Percentiles rank a stretch among this genome's conserved stretches.
Conservation (phyloP, 2,329 filamentous ascomycete genomes). For the Coniochaeta sp. region DNA sequence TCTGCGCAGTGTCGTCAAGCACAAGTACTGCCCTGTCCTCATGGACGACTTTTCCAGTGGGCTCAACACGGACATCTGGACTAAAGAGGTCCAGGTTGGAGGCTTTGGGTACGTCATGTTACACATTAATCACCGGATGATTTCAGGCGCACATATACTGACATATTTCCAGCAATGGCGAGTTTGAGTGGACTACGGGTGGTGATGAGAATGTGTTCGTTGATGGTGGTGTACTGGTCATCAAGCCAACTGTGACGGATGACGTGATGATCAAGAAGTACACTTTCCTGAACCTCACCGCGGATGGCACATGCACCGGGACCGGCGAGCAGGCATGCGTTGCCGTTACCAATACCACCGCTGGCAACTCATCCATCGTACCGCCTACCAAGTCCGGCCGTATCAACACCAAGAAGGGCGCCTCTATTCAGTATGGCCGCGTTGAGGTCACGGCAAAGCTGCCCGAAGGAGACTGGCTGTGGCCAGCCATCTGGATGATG, state of each 20-base stretch:
- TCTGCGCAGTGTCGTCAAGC: constrained; percentile 60
- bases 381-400: constrained; percentile 73
- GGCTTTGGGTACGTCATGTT: constrained; percentile 67
- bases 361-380: constrained; percentile 64
- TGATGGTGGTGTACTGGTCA: constrained; percentile 60
- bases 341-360: constrained; percentile 63
- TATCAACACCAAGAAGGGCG: constrained; percentile 66
- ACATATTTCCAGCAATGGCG: constrained; percentile 55
- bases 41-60: constrained; percentile 58
- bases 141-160: constrained; percentile 2
- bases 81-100: constrained; percentile 66
- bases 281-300: constrained; percentile 60
- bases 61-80: constrained; percentile 58
- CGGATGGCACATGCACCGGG: constrained; percentile 62
- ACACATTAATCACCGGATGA: too few relatives aligned
- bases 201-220: constrained; percentile 69
- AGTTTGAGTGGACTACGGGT: constrained; percentile 72
- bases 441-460: constrained; percentile 74
- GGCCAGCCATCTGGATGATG: constrained; percentile 91
- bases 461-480: constrained; percentile 76
- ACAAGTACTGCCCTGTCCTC: constrained; percentile 65
- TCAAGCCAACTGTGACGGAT: constrained; percentile 74
- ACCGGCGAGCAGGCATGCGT: constrained; percentile 54
- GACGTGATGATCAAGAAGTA: constrained; percentile 57
- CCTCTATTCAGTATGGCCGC: constrained; percentile 70